Base-by-base conservation (phyloP, 306 rosid genomes). In the Pterocarpus macrocarpus region DNA sequence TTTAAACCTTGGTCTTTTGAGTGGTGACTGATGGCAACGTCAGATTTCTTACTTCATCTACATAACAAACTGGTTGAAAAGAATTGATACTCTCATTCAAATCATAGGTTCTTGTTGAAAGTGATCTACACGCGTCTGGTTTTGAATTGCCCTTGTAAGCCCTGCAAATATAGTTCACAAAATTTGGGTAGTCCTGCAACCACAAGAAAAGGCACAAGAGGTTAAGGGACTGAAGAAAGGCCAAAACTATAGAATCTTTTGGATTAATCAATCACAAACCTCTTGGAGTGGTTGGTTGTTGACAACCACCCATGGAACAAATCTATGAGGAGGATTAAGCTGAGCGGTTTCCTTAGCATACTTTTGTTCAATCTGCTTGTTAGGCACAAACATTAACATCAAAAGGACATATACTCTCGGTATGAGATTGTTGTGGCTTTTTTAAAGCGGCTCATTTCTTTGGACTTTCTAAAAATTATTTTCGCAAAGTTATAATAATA, bases 291-390 rank as follows among this genome's bases (percentile, higher is more conserved):
- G 81, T 56, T 89, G 80, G 71, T 86, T 83, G 64, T 95, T 87
- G 33, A 95, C 92, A 64, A 95, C 89, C 62, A 95, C 90, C 97
- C 98, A 92, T 47, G 97, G 98, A 56, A 95, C 97, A 73, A 89
- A 95, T 76, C 83, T 88, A 49, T 86, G 95, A 3, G 88, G 89
- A 15, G 97, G 99, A 53, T 87, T 85, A 16, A 91, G 97, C 44
- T 65, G 45, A 64, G 80, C 82, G 14, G 99, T 95, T 85, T 93
- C 92, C 72, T 28, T 83, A 3, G 89, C 99, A 71, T 79, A 86
- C 2, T 81, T 71, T 55, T 73, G 73, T 80, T 95, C 97, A 81
- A 95, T 89, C 97, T 92, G 81, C 34, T 59, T 47, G 82, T 73
- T 16, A 44, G 4, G 8, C 36, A 69, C 64, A 44, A 68, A 69